A percentile compares a stretch with the other conserved stretches of the same genome.
These are phyloP conservation scores for Phytophthora cactorum DNA, from an alignment of 352 stramenopile species.

Conservation along the genomic window DNA sequence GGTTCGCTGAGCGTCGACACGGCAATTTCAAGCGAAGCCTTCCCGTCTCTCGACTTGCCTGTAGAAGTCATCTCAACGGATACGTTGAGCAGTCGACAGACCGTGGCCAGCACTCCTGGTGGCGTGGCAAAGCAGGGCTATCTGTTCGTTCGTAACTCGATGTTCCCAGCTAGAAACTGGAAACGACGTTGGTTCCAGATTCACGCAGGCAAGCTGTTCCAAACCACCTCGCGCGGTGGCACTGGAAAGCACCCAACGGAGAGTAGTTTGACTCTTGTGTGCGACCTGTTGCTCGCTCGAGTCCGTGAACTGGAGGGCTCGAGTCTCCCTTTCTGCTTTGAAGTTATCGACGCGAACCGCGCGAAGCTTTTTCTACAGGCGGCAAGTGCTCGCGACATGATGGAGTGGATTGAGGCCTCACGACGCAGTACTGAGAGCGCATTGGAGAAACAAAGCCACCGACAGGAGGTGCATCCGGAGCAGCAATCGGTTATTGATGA, in stretches of 20 bases:
- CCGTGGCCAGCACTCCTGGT: conserved; percentile 32
- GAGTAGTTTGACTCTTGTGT: conserved; percentile 79
- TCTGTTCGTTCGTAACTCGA: conserved; percentile 83
- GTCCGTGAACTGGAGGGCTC: conserved; percentile 65
- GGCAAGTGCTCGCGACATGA: conserved; percentile 73
- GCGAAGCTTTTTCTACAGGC: conserved; percentile 82
- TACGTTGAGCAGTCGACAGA: conserved; percentile 59
- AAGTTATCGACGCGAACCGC: conserved; percentile 85
- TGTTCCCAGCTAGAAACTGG: conserved; percentile 86
- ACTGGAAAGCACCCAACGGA: conserved; percentile 62
- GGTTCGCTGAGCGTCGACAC: conserved; percentile 24
- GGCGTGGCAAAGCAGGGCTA: conserved; percentile 82
- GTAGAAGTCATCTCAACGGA: conserved; percentile 82
- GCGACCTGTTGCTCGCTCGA: conserved; percentile 82
- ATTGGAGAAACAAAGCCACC: conserved; percentile 83
- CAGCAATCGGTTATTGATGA: conserved; percentile 75
- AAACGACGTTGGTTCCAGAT: conserved; percentile 91
- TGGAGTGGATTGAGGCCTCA: conserved; percentile 84
- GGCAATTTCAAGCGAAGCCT: conserved; percentile 27
- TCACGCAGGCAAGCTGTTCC: conserved; percentile 85
- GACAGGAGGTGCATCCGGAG: conserved; percentile 83
- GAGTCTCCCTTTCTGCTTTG: conserved; percentile 77
- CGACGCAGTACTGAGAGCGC: conserved; percentile 83
- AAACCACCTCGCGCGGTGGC: conserved; percentile 47
- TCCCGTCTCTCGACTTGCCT: conserved; percentile 62